Conservation (phyloP, 2,329 filamentous ascomycete species). For the Exophiala calicioides region DNA sequence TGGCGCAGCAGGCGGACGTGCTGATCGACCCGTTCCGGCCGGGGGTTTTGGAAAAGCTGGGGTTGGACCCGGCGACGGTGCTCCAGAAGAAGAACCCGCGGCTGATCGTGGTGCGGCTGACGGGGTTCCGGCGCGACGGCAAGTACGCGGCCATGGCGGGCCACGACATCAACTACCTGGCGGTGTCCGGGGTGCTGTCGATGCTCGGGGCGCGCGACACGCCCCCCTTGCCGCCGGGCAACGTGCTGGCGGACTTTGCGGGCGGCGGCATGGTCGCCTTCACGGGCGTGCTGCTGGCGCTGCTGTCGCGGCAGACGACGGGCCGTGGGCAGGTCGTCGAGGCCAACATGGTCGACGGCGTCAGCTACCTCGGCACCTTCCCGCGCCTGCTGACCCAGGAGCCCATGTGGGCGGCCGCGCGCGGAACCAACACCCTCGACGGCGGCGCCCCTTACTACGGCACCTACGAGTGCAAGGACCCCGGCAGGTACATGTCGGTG, state of each 20-base stretch:
- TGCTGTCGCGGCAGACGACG: conserved; percentile 58
- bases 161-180: conserved; percentile 95
- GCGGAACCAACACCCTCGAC: conserved; percentile 79
- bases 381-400: conserved; percentile 68
- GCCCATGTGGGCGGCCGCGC: conserved; percentile 60
- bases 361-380: conserved; percentile 75
- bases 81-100: conserved; percentile 69
- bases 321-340: conserved; percentile 86
- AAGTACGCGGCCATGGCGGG: conserved; percentile 86
- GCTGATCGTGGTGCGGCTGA: conserved; percentile 81
- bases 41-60: conserved; percentile 81
- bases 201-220: conserved; percentile 68
- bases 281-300: conserved; percentile 76
- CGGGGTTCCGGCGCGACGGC: conserved; percentile 84
- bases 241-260: conserved; percentile 87
- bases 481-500: conserved; percentile 75
- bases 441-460: conserved; percentile 86
- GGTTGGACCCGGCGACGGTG: conserved; percentile 68
- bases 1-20: conserved; percentile 68
- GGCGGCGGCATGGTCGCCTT: conserved; percentile 83
- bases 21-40: conserved; percentile 93
- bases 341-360: conserved; percentile 95
- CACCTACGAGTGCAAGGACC: conserved; percentile 81
- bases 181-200: conserved; percentile 75
- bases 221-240: conserved; percentile 75